Conservation (phyloP, 2,329 filamentous ascomycete genomes). For the Elsinoe fawcettii region DNA sequence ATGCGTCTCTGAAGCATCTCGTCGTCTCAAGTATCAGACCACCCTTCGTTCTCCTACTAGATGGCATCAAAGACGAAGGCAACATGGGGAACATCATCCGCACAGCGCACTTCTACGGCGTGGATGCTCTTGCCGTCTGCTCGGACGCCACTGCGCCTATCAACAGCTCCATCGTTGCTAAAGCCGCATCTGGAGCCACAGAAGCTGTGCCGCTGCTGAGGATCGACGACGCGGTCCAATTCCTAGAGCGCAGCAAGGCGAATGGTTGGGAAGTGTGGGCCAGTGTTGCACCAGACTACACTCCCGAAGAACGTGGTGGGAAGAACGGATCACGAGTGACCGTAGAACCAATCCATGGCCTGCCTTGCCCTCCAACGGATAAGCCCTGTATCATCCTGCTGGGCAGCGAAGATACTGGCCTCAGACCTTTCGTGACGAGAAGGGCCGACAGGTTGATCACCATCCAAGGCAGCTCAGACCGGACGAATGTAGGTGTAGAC, state of each 20-base stretch:
- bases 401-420: conserved; percentile 70
- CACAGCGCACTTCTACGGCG: conserved; percentile 82
- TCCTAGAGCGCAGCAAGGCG: conserved; percentile 59
- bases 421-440: conserved; percentile 56
- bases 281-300: conserved; percentile 47
- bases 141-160: conserved; percentile 63
- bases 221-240: conserved; percentile 54
- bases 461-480: conserved; percentile 42
- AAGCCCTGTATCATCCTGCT: conserved; percentile 72
- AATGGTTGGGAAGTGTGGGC: conserved; percentile 81
- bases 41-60: conserved; percentile 65
- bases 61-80: conserved; percentile 69
- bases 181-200: conserved; percentile 79
- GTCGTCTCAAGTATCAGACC: conserved; percentile 42
- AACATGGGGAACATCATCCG: conserved; percentile 87
- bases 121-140: conserved; percentile 73
- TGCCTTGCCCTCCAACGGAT: conserved; percentile 5
- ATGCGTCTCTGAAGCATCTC: conserved; percentile 50
- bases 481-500: conserved; percentile 56
- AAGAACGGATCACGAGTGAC: background rate
- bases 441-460: conserved; percentile 57
- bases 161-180: conserved; percentile 69
- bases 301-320: background rate
- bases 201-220: conserved; percentile 71
- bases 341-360: background rate